Evolutionary conservation across 1,284 basidiomycete genomes (phyloP).

Genomic region (Bjerkandera adusta): DNA sequence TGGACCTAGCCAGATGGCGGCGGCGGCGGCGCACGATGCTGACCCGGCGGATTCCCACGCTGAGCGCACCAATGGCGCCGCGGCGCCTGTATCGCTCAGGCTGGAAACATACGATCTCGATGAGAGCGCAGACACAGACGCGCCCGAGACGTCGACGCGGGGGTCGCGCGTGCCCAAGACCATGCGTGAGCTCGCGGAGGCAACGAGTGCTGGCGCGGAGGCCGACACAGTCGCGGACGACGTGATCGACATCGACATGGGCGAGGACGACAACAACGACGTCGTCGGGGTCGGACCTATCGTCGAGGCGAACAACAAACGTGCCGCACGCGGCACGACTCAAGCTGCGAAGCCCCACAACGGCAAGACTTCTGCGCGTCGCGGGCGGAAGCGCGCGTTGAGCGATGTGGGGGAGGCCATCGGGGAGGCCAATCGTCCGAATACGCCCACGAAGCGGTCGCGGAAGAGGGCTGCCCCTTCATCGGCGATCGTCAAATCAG

Average conservation of each 20-base stretch:
- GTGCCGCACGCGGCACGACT: too few relatives aligned
- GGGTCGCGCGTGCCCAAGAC: constrained; percentile 43
- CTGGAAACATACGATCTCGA: constrained; percentile 11
- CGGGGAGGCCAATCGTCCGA: constrained; percentile 26
- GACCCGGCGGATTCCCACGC: not conserved
- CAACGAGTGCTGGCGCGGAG: constrained; percentile 22
- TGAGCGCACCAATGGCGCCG: not conserved
- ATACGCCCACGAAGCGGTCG: constrained; percentile 17
- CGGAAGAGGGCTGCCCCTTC: constrained; percentile 9
- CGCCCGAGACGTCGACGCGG: constrained; percentile 12
- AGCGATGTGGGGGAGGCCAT: constrained; percentile 20
- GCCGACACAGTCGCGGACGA: constrained; percentile 3
- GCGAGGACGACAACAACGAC: constrained; percentile 1
- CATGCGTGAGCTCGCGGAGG: constrained; percentile 67
- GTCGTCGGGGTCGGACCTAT: not conserved
- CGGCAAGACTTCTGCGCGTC: constrained; percentile 11
- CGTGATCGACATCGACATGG: constrained; percentile 1
- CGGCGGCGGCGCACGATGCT: too few relatives aligned
- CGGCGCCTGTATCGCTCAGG: not conserved
- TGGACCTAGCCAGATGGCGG: too few relatives aligned
- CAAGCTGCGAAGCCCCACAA: constrained; percentile 5
- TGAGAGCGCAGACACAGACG: constrained; percentile 31
- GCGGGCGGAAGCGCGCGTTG: constrained; percentile 23
- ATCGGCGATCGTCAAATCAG: constrained; percentile 31
- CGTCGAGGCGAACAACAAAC: too few relatives aligned